A percentile compares a stretch with the other conserved stretches of the same genome.
Conservation (phyloP, 169 alveolate species). For the Cryptosporidium sp. region DNA sequence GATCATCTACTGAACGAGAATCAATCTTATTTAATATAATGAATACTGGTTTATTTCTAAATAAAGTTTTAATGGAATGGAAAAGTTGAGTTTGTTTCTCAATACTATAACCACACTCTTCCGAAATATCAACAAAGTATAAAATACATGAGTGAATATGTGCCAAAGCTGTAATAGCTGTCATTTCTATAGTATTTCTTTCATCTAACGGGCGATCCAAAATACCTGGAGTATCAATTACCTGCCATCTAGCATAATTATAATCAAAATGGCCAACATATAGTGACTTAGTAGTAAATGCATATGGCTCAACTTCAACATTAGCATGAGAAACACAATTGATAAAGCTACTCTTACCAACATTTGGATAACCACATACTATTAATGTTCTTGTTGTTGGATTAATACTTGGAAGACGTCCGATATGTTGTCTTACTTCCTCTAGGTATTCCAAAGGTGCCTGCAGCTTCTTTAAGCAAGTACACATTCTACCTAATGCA, state of each 20-base stretch:
- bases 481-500: constrained; percentile 98
- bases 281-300: constrained; percentile 98
- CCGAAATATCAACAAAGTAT: constrained; percentile 93
- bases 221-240: constrained; percentile 99
- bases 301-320: constrained; percentile 98
- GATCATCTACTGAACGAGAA: constrained; percentile 85
- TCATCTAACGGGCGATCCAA: constrained; percentile 97
- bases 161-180: constrained; percentile 98
- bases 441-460: constrained; percentile 96
- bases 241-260: constrained; percentile 96
- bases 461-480: constrained; percentile 93
- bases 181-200: constrained; percentile 98
- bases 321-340: constrained; percentile 96
- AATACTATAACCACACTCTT: constrained; percentile 96
- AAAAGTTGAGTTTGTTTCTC: constrained; percentile 93
- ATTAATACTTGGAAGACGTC: constrained; percentile 96
- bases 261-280: constrained; percentile 99
- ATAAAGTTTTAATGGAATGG: constrained; percentile 93
- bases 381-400: constrained; percentile 94
- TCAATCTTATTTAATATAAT: constrained; percentile 96
- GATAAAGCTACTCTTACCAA: constrained; percentile 97
- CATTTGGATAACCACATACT: constrained; percentile 99
- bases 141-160: constrained; percentile 94
- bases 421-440: constrained; percentile 97
- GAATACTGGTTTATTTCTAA: constrained; percentile 94